Evolutionary conservation across 768 basidiomycete genomes (phyloP), one percentile per base, ranked within the genome.

Genomic region (Chlorophyllum brunneum): DNA sequence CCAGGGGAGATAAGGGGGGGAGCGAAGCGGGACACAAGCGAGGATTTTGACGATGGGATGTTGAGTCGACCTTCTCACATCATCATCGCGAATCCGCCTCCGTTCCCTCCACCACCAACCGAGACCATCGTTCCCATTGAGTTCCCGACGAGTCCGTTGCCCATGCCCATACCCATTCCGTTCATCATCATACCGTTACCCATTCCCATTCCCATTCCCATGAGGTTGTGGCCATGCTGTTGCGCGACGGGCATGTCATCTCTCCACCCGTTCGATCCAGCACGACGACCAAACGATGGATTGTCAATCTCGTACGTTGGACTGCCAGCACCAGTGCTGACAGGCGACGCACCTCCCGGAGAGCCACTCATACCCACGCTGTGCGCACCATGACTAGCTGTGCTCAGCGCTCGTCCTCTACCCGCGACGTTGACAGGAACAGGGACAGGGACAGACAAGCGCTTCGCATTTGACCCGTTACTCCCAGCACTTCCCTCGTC

Each of bases 11-110:
- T 15, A 33, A 33, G 39, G 22, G 40, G 48, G 27, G 30, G 29
- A 51, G 16, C 34, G 47, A 41, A 30, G 20, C 27, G 23, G 44
- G 45, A 45, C 23, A 24, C n/a, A 29, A 46, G 52, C 18, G 16
- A 9, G 24, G 45, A 26, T 37, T 51, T 38, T 51, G 39, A 51
- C 39, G 36, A 48, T 42, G 49, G 33, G 50, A 52, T 13, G 54
- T 31, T 48, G 47, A 27, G 18, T 26, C 16, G 38, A 42, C 23
- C 46, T n/a, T n/a, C n/a, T 57, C 52, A 62, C 51, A 62, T 52
- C 61, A 62, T 62, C 61, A 62, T 62, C 51, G 57, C 54, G 44
- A 58, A 62, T 22, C 59, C 57, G 22, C 55, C 56, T 27, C 61
- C 61, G 20, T 51, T 58, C 18, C 50, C 57, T 43, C 60, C 58